Evolutionary conservation across 2,329 filamentous ascomycete species (phyloP), one percentile per base, ranked within the genome.

Genomic region (Colletotrichum godetiae): DNA sequence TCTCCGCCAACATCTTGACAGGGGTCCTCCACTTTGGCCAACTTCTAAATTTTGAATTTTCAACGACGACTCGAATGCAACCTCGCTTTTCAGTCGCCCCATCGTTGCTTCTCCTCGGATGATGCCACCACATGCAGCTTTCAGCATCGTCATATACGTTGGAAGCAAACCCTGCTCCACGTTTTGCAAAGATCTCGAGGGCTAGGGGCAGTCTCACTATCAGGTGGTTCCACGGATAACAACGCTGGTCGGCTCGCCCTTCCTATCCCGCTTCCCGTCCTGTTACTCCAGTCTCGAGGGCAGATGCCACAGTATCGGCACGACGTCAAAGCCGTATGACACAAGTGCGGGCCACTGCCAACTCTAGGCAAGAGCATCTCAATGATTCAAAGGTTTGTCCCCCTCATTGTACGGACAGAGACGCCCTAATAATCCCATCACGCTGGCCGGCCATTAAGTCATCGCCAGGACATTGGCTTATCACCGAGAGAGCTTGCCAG

Each of bases 201-300:
- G 60, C 63, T 33, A 33, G 68, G 56, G 55, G 11, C 19, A 27
- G n/a, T 4, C 42, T 49, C 42, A 49, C 42, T 49, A 49, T n/a
- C 42, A 49, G 19, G 42, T 49, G 42, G 42, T 13, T 37, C 29
- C 24, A 58, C n/a, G 22, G 15, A 19, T 58, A 29, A 37, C n/a
- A 65, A 49, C 42, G 42, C 42, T 49, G 11, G 60, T 65, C 53
- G 60, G 31, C 33, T 67, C 55, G 55, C 55, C 55, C 53, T 67
- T 53, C 61, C 61, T 33, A 49, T 59, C 53, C 37, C 31, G 33
- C 42, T 35, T 67, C 31, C 55, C 31, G 42, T 59, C 42, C 19
- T n/a, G 37, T 33, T 15, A 67, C 27, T 22, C 42, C 35, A 19
- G 37, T 27, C 35, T 29, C 22, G 29, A 35, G 13, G 22, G 8